phyloP scores from a whole-genome alignment of 306 rosid genomes.

The Medicago arabica region DNA sequence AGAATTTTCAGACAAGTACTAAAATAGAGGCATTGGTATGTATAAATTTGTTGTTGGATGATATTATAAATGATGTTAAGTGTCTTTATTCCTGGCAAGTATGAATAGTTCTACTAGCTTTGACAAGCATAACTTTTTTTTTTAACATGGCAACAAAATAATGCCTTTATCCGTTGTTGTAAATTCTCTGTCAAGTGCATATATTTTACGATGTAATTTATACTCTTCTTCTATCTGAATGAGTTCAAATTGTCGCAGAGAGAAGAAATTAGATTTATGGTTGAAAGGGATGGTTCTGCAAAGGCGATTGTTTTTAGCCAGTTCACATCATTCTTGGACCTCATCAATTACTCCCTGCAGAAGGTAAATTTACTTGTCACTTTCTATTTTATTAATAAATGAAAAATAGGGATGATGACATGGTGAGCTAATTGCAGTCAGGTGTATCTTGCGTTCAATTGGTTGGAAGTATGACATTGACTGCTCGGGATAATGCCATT shows the following conservation, averaged over 20 bases:
- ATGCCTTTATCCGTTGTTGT: neutral
- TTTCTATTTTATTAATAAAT: constrained; percentile 21
- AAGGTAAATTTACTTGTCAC: constrained; percentile 57
- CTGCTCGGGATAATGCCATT: constrained; percentile 78
- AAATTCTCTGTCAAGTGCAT: constrained; percentile 11
- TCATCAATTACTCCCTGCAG: constrained; percentile 74
- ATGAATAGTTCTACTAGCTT: constrained; percentile 9
- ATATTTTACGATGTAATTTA: neutral
- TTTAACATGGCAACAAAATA: neutral
- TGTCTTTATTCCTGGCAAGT: constrained; percentile 18
- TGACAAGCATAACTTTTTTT: neutral
- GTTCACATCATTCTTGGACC: constrained; percentile 95
- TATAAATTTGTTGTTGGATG: constrained; percentile 20
- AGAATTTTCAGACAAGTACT: constrained; percentile 92
- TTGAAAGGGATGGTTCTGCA: constrained; percentile 95
- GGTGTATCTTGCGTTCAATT: constrained; percentile 82
- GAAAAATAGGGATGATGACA: constrained; percentile 30
- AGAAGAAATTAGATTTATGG: constrained; percentile 93
- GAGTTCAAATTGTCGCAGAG: constrained; percentile 57
- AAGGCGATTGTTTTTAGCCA: constrained; percentile 95
- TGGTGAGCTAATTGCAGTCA: constrained; percentile 63
- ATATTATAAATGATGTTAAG: neutral
- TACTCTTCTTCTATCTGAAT: constrained; percentile 27
- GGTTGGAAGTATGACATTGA: constrained; percentile 83
- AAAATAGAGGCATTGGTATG: constrained; percentile 98